Evolutionary conservation across 768 basidiomycete genomes (phyloP), one percentile per base, ranked within the genome.

Genomic region (Epithele typhae): DNA sequence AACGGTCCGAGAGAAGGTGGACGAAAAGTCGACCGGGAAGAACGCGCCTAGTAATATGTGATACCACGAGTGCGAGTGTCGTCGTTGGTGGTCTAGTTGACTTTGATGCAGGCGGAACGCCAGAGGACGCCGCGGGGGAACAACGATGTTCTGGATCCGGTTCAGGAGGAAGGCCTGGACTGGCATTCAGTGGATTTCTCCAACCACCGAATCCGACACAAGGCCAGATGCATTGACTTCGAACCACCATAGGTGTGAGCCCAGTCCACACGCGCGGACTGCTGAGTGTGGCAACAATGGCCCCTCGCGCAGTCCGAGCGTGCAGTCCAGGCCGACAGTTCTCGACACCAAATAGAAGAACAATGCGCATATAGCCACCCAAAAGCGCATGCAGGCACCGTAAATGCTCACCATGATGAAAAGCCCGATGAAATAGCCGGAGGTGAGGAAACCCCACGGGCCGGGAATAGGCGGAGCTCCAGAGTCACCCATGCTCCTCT

Each of bases 131-230:
- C 77, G 76, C 27, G 82, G 76, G 11, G 87, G 87, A 0, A 86
- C 78, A 37, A 88, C 80, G 35, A 87, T 77, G 60, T 89, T 81
- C 55, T 88, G 87, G 48, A 90, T 84, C 23, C 87, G 76, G 55
- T 89, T 84, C 48, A 88, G 64, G 23, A 89, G 58, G 39, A 90
- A 64, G 11, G 79, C 82, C 85, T 87, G 55, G 14, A 34, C 41
- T 43, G 25, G 17, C 2, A 24, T 39, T 46, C 23, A 48, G 47
- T 48, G 36, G 49, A 53, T 27, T n/a, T 45, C 12, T 24, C 36
- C 36, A 17, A n/a, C n/a, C n/a, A n/a, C n/a, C n/a, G n/a, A n/a
- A n/a, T n/a, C n/a, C n/a, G n/a, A n/a, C n/a, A n/a, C n/a, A n/a
- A n/a, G n/a, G n/a, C n/a, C n/a, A n/a, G n/a, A n/a, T n/a, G n/a